Conservation (phyloP, 192 early-diverging fungal genomes). For the Endogone sp. region DNA sequence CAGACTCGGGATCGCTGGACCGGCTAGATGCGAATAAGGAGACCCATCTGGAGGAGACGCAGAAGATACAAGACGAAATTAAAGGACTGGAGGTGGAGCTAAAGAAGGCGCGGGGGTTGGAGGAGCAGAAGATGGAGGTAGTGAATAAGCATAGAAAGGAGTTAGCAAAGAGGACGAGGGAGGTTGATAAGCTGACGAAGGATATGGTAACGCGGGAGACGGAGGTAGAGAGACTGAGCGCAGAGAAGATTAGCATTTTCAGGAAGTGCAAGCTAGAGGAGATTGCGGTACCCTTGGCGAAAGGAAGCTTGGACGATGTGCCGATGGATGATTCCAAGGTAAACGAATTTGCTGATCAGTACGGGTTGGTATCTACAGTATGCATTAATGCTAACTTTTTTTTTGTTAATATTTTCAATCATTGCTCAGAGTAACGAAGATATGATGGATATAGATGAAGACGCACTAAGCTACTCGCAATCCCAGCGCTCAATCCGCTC, state of each 20-base stretch:
- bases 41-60: constrained; percentile 32
- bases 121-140: constrained; percentile 51
- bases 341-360: constrained; percentile 11
- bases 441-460: constrained; percentile 47
- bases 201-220: constrained; percentile 60
- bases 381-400: no score
- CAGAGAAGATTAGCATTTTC: constrained; percentile 76
- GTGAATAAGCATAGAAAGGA: constrained; percentile 56
- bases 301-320: constrained; percentile 73
- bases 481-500: constrained; percentile 21
- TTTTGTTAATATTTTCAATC: constrained; percentile 5
- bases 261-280: constrained; percentile 92
- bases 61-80: constrained; percentile 47
- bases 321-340: constrained; percentile 65
- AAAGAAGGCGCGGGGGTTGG: constrained; percentile 37
- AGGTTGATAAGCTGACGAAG: constrained; percentile 62
- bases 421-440: constrained; percentile 20
- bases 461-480: background rate
- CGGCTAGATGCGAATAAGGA: constrained; percentile 29
- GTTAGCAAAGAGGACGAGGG: constrained; percentile 53
- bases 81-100: constrained; percentile 44
- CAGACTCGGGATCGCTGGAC: constrained; percentile 32
- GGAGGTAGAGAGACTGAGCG: constrained; percentile 73
- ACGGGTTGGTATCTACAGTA: no score
- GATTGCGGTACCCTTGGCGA: constrained; percentile 78